Base-by-base conservation (phyloP, 768 basidiomycete genomes). In the Boletus subparvulus region DNA sequence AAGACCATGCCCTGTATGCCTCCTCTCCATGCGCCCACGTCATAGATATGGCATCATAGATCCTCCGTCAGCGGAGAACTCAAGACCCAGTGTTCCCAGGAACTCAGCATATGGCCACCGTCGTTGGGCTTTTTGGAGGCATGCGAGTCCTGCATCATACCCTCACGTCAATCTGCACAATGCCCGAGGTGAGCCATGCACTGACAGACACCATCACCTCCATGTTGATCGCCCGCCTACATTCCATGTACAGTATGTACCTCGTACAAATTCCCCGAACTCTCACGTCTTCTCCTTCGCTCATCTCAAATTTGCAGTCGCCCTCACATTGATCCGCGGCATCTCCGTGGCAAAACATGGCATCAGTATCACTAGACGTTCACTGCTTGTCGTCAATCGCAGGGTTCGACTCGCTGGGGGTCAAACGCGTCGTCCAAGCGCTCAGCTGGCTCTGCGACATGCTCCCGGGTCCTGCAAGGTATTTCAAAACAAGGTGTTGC, bases 391-490 rank as follows among this genome's bases (percentile, higher is more conserved):
- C 73, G 13, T 62, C 63, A 0, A 59, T 77, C 16, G 67, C 71
- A 35, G 62, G 65, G 26, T 52, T 64, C 47, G 60, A 68, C 32
- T 61, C 64, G 6, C 48, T 83, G 19, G 72, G 76, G 46, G 54
- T 62, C 39, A 74, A 76, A 19, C 72, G 65, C 1, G 77, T 82
- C 14, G 64, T 84, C 17, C 68, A 74, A 5, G 71, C 83, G 2
- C 73, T 88, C n/a, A 73, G 78, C 50, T 88, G 86, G 85, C 73
- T 86, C 19, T 62, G 74, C 13, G 67, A 74, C 6, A 79, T 80
- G 43, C 74, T 73, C 5, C 73, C 78, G 8, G 65, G 75, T 45
- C 78, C 76, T 83, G 77, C 50, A 76, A 78, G 40, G 66, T 59
- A 1, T 69, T 70, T 39, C 71, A 67, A 30, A 68, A 68, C 37